A percentile compares a stretch with the other conserved stretches of the same genome.
These are phyloP conservation scores for Azolla pinnata DNA, from an alignment of 75 land plant species.

Conservation along the genomic window DNA sequence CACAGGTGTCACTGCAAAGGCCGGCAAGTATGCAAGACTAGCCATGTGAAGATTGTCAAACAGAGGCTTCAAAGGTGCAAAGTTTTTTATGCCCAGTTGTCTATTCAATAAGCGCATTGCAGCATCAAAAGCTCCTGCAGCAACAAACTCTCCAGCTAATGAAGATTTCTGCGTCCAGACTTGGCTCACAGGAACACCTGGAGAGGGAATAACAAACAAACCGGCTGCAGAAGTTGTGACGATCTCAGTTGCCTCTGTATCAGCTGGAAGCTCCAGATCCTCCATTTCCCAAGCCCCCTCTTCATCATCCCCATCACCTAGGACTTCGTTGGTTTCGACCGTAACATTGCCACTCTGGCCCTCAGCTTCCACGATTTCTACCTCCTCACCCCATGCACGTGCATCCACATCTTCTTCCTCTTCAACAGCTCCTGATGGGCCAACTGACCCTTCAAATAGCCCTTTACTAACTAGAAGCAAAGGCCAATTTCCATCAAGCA, in stretches of 20 bases:
- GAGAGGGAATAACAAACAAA: slow-evolving; percentile 24
- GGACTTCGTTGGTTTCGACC: slow-evolving; percentile 25
- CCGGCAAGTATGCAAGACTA: slow-evolving; percentile 33
- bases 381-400: slow-evolving; percentile 55
- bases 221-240: slow-evolving; percentile 3
- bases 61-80: slow-evolving; percentile 25
- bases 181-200: slow-evolving; percentile 33
- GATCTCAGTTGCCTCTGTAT: slow-evolving; percentile 9
- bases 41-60: slow-evolving; percentile 32
- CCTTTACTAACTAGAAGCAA: slow-evolving; percentile 55
- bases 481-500: slow-evolving; percentile 59
- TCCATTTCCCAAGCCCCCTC: slow-evolving; percentile 39
- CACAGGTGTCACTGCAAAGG: slow-evolving; percentile 20
- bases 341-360: slow-evolving; percentile 18
- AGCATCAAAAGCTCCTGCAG: slow-evolving; percentile 37
- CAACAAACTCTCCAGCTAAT: slow-evolving; percentile 43
- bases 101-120: slow-evolving; percentile 36
- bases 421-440: slow-evolving; percentile 22
- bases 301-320: slow-evolving; percentile 29
- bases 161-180: slow-evolving; percentile 39
- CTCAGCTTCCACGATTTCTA: slow-evolving; percentile 39
- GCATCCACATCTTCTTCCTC: slow-evolving; percentile 42
- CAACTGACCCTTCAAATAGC: slow-evolving; percentile 59
- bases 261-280: slow-evolving; percentile 41
- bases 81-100: slow-evolving; percentile 41